Evolutionary conservation across 2,329 filamentous ascomycete genomes (phyloP).

Genomic region (Xylaria sp.): DNA sequence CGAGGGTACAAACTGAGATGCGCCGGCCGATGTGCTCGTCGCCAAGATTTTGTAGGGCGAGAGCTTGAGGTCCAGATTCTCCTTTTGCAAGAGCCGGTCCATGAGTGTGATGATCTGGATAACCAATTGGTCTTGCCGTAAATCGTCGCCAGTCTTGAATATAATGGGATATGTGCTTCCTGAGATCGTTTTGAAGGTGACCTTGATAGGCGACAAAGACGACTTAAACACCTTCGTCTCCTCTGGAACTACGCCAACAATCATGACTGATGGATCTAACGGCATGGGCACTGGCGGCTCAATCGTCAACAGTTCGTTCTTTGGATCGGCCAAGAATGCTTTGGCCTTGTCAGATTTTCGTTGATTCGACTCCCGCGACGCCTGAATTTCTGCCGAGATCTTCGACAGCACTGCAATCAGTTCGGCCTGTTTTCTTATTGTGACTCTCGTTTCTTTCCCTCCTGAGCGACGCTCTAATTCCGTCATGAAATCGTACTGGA

Average conservation of each 20-base stretch:
- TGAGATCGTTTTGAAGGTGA: constrained; percentile 77
- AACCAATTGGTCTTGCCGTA: constrained; percentile 93
- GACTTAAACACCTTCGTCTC: constrained; percentile 94
- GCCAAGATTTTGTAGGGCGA: constrained; percentile 95
- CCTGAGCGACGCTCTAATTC: constrained; percentile 68
- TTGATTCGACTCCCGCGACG: constrained; percentile 68
- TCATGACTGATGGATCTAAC: constrained; percentile 74
- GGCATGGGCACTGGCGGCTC: constrained; percentile 84
- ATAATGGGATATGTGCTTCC: constrained; percentile 83
- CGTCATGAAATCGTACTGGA: constrained; percentile 94
- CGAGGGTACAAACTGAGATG: constrained; percentile 89
- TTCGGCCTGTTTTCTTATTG: constrained; percentile 80
- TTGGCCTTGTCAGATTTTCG: constrained; percentile 82
- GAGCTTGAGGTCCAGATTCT: constrained; percentile 91
- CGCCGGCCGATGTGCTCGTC: constrained; percentile 81
- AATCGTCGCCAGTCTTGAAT: constrained; percentile 95
- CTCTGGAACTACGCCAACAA: constrained; percentile 75
- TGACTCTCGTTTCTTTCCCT: constrained; percentile 68
- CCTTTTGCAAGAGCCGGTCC: constrained; percentile 91
- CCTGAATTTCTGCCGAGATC: constrained; percentile 82
- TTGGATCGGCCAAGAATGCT: constrained; percentile 76
- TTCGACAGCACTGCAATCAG: constrained; percentile 81
- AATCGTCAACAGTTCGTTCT: constrained; percentile 79
- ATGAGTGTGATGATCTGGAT: constrained; percentile 97
- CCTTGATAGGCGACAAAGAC: constrained; percentile 81